Evolutionary conservation across 2,329 filamentous ascomycete species (phyloP).

Genomic region (Xylariaceae sp.): DNA sequence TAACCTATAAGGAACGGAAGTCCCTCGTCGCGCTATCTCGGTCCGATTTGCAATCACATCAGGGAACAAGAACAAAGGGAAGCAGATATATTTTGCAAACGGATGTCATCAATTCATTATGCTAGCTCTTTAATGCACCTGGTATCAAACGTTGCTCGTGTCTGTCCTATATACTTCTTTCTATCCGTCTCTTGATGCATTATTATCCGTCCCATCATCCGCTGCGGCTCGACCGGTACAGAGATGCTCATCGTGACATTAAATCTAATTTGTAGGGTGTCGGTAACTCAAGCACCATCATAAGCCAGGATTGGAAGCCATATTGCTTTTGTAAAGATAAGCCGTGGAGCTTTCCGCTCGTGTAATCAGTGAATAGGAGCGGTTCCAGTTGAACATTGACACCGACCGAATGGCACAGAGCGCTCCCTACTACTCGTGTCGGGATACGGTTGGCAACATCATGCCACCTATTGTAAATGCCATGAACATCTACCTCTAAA

Average conservation of each 20-base stretch:
- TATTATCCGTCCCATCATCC: background rate
- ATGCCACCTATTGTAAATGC: background rate
- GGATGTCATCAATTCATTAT: constrained; percentile 9
- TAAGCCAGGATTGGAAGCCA: constrained; percentile 1
- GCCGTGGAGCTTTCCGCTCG: background rate
- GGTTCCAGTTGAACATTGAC: background rate
- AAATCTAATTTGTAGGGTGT: constrained; percentile 1
- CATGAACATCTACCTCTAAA: background rate
- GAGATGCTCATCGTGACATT: constrained; percentile 1
- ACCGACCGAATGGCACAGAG: background rate
- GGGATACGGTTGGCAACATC: background rate
- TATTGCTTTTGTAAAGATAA: background rate
- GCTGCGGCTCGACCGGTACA: background rate
- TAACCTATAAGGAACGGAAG: too few species aligned
- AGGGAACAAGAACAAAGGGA: background rate
- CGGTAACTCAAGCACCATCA: constrained; percentile 1
- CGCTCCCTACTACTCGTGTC: background rate
- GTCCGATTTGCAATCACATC: background rate
- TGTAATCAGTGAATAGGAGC: background rate
- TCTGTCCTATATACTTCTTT: constrained; percentile 7
- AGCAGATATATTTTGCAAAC: background rate
- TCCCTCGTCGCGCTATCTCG: background rate
- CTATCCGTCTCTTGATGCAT: constrained; percentile 7
- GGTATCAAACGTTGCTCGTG: constrained; percentile 19
- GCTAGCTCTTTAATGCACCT: constrained; percentile 15